A percentile compares a stretch with the other conserved stretches of the same genome.
Conservation (phyloP, 1,139 yeast species). For the Sugiyamaella sp. region DNA sequence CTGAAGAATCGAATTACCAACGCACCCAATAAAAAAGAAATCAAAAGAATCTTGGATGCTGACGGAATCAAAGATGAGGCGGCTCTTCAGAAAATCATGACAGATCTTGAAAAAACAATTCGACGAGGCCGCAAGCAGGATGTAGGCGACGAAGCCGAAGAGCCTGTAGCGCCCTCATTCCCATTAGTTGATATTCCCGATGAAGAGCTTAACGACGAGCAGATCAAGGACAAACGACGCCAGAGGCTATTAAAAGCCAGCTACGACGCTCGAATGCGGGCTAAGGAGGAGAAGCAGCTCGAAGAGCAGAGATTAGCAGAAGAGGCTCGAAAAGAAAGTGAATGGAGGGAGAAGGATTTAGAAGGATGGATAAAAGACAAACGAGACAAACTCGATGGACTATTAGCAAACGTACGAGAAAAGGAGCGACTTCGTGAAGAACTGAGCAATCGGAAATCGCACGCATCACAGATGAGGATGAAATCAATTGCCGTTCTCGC, state of each 20-base stretch:
- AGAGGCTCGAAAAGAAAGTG: conserved; percentile 56
- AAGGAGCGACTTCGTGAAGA: conserved; percentile 73
- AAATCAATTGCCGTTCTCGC: conserved; percentile 88
- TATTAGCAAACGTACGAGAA: conserved; percentile 65
- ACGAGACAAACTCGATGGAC: conserved; percentile 58
- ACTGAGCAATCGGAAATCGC: conserved; percentile 83
- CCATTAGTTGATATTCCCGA: conserved; percentile 81
- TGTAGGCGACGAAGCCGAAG: conserved; percentile 56
- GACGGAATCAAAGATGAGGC: conserved; percentile 80
- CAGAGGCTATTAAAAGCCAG: conserved; percentile 84
- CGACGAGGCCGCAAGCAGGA: conserved; percentile 69
- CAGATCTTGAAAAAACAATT: conserved; percentile 68
- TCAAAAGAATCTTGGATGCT: conserved; percentile 54
- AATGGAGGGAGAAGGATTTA: conserved; percentile 77
- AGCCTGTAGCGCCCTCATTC: conserved; percentile 63
- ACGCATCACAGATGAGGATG: conserved; percentile 93
- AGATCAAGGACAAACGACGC: conserved; percentile 81
- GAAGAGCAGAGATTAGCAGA: conserved; percentile 53
- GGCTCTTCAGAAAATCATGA: conserved; percentile 70
- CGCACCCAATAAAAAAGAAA: conserved; percentile 51
- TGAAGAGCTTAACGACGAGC: conserved; percentile 76
- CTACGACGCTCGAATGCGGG: conserved; percentile 83
- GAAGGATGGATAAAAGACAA: conserved; percentile 79
- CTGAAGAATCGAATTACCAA: conserved; percentile 57
- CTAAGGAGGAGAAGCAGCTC: conserved; percentile 75